Base-by-base conservation (phyloP, 495 filamentous ascomycete species). In the Aspergillus diversus region DNA sequence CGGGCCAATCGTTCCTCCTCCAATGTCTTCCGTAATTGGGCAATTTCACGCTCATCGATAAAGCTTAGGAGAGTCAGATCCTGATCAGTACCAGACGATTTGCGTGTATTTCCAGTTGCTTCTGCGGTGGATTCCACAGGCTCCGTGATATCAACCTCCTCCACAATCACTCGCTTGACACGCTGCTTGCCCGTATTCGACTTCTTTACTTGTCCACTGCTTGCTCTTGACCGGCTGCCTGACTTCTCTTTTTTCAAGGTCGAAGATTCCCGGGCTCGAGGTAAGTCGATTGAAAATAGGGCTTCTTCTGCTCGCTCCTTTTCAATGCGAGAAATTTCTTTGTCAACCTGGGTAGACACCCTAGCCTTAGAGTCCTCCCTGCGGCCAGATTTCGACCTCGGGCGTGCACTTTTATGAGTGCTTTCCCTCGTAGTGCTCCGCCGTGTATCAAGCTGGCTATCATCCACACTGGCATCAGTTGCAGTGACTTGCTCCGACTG, bases 1-100 rank as follows among this genome's bases (percentile, higher is more conserved):
- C 78, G 81, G 27, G 77, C 69, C 11, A 80, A 49, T 55, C 82
- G 73, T 60, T 84, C 82, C 49, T 81, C 76, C 59, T 84, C 82
- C 16, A 84, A 61, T 1, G 76, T 81, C 67, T 76, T 82, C 48
- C 82, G 76, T 16, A 84, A 69, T 56, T 77, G 74, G 17, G 78
- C 72, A 64, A 84, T 81, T 63, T 83, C 79, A 58, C 75, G 69
- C 68, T 76, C 74, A 70, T 83, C 77, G 61, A 83, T 71, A 39
- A 81, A 75, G 65, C 78, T 83, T 31, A 84, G 66, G 57, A 81
- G 62, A 5, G 81, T 83, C 33, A 81, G 37, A 52, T 83, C 75
- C 42, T 73, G 70, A 9, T 70, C 73, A 5, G 63, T 55, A 16
- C 63, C 66, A 33, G 69, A 72, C 3, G 74, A 70, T 16, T 63